Evolutionary conservation across 2,329 filamentous ascomycete species (phyloP).

Genomic region (Epichloe brachyelytri): DNA sequence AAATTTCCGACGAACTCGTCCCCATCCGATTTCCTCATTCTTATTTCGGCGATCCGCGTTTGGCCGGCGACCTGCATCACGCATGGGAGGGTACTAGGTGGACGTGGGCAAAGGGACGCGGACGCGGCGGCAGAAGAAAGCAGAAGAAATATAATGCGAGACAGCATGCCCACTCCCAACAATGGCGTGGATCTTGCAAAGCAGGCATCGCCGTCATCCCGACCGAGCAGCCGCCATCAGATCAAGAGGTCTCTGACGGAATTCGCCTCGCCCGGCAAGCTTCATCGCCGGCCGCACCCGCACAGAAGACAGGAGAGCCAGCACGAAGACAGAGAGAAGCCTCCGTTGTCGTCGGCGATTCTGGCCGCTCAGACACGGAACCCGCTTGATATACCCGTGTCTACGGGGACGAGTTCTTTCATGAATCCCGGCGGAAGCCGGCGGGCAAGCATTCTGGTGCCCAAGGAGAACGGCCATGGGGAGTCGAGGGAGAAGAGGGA

Average conservation of each 20-base stretch:
- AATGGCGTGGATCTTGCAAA: background rate
- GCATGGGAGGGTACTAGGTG: background rate
- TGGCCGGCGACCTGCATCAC: conserved; percentile 5
- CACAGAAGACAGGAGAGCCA: conserved; percentile 18
- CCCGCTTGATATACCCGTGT: conserved; percentile 33
- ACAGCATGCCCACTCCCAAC: conserved; percentile 8
- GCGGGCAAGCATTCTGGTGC: conserved; percentile 26
- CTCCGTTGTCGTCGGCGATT: conserved; percentile 1
- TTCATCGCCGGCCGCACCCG: conserved; percentile 23
- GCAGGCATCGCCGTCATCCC: conserved; percentile 5
- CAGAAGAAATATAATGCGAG: background rate
- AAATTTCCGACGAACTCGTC: background rate
- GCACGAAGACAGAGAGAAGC: conserved; percentile 17
- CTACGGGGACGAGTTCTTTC: conserved; percentile 31
- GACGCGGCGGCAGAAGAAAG: background rate
- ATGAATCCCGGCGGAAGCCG: conserved; percentile 31
- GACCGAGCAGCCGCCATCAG: conserved; percentile 31
- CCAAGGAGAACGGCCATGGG: conserved; percentile 19
- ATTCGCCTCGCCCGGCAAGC: conserved; percentile 33
- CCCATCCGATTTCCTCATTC: background rate
- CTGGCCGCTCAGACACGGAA: conserved; percentile 18
- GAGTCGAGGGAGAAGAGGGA: conserved; percentile 28
- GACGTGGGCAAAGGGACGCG: background rate
- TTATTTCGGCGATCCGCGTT: background rate
- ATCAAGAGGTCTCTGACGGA: conserved; percentile 44